These are phyloP conservation scores for Metrosideros polymorpha DNA, from an alignment of 441 rosid genomes.

Conservation along the genomic window DNA sequence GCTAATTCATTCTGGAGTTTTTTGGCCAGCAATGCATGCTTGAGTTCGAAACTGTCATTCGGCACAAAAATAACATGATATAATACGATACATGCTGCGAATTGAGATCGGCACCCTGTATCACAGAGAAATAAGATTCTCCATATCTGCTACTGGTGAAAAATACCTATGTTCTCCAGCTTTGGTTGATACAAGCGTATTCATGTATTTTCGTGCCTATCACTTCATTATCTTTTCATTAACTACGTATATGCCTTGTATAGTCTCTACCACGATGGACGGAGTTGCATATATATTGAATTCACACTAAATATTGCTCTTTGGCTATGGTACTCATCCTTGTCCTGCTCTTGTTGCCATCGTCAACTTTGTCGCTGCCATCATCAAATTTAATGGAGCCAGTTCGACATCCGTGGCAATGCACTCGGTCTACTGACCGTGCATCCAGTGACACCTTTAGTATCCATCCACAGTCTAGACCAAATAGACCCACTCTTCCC, in stretches of 20 bases:
- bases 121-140: not conserved
- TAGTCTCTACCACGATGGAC: not conserved
- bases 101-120: not conserved
- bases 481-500: conserved; percentile 71
- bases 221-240: not conserved
- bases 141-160: not conserved
- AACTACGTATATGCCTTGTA: not conserved
- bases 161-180: not conserved
- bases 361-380: not conserved
- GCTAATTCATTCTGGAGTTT: not conserved
- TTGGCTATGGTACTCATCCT: not conserved
- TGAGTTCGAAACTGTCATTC: not conserved
- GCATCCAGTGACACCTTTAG: conserved; percentile 66
- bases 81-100: not conserved
- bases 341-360: not conserved
- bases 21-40: not conserved
- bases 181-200: not conserved
- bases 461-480: conserved; percentile 75
- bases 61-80: not conserved
- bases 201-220: not conserved
- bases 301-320: not conserved
- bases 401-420: conserved; percentile 77
- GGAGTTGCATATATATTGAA: not conserved
- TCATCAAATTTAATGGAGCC: not conserved
- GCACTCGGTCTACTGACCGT: conserved; percentile 62